Percentiles rank a stretch among this genome's conserved stretches.
Conservation (phyloP, 352 stramenopile species). For the Phytophthora capsici region DNA sequence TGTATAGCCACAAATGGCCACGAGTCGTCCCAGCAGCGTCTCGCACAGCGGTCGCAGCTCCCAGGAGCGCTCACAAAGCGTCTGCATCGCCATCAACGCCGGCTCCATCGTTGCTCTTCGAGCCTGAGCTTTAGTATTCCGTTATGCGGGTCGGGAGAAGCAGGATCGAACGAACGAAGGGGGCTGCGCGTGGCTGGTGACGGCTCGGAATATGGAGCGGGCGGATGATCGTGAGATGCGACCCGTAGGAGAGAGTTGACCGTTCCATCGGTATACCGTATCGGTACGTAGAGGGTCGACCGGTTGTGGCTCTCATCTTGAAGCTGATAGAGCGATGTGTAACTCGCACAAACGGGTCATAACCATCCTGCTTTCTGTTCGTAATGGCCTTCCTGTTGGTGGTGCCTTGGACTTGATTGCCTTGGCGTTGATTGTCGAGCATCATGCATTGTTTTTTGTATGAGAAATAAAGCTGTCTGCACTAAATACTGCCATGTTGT, state of each 20-base stretch:
- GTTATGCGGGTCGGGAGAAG: constrained; percentile 2
- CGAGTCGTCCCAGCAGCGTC: constrained; percentile 38
- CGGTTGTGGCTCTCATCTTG: constrained; percentile 18
- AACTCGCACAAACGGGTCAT: constrained; percentile 5
- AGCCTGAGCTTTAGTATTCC: constrained; percentile 1
- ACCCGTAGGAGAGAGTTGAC: constrained; percentile 11
- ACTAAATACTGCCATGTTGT: constrained; percentile 22
- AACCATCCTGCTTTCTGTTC: neutral
- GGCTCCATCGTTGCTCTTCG: constrained; percentile 33
- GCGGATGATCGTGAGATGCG: constrained; percentile 22
- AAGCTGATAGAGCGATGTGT: constrained; percentile 16
- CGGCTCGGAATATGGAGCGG: constrained; percentile 21
- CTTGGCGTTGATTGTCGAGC: neutral
- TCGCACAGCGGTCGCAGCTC: constrained; percentile 47
- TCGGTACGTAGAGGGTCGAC: constrained; percentile 6
- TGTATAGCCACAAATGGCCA: constrained; percentile 44
- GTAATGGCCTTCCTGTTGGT: constrained; percentile 2
- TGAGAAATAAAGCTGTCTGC: constrained; percentile 13
- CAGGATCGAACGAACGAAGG: constrained; percentile 13
- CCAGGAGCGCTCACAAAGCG: constrained; percentile 33
- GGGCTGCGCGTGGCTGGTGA: constrained; percentile 6
- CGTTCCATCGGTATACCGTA: constrained; percentile 23
- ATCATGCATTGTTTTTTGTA: constrained; percentile 2
- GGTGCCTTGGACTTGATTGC: neutral
- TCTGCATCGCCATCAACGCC: constrained; percentile 30